These are phyloP conservation scores for Hippophae rhamnoides DNA, from an alignment of 306 rosid species.

Conservation along the genomic window DNA sequence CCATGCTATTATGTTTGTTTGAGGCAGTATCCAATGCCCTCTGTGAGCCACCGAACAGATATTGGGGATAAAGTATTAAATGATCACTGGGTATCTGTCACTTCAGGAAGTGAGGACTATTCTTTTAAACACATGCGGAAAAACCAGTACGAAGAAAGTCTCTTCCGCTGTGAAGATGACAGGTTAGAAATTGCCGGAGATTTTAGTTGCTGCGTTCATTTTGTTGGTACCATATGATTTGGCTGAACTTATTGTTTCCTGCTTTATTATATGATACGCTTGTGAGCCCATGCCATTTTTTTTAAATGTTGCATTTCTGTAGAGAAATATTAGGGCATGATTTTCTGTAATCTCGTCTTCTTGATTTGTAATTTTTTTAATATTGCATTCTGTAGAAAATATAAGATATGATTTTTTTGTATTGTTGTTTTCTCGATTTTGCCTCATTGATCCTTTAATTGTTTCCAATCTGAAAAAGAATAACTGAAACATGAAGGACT, in stretches of 20 bases:
- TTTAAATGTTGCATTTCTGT: too few species aligned
- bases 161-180: slow-evolving; percentile 99
- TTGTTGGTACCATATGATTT: too few species aligned
- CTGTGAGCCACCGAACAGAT: slow-evolving; percentile 77
- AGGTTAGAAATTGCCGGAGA: slow-evolving; percentile 39
- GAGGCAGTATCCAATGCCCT: slow-evolving; percentile 79
- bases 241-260: too few species aligned
- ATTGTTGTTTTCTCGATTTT: background rate
- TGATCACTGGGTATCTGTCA: slow-evolving; percentile 97
- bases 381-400: background rate
- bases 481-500: too few species aligned
- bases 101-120: slow-evolving; percentile 99
- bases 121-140: slow-evolving; percentile 99
- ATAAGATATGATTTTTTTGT: background rate
- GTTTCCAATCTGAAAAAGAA: too few species aligned
- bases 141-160: slow-evolving; percentile 97
- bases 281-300: too few species aligned
- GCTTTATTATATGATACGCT: too few species aligned
- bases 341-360: too few species aligned
- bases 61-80: slow-evolving; percentile 80
- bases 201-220: background rate
- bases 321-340: too few species aligned
- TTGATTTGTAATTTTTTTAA: too few species aligned
- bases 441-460: too few species aligned
- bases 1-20: slow-evolving; percentile 11